phyloP scores from a whole-genome alignment of 1,284 basidiomycete genomes.

The Ustilago bromivora region DNA sequence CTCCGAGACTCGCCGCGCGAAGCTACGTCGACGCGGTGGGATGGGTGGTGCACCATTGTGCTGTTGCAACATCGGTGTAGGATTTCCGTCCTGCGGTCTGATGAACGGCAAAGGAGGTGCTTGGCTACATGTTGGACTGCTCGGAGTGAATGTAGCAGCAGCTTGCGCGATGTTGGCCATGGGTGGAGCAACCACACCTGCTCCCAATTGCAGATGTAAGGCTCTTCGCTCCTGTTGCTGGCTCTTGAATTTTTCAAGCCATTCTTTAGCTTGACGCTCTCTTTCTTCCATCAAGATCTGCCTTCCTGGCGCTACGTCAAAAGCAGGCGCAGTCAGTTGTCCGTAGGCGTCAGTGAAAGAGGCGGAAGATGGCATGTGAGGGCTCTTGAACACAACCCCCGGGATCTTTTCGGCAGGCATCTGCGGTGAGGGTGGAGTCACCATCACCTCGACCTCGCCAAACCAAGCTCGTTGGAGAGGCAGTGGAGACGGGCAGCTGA shows the following conservation, averaged over 20 bases:
- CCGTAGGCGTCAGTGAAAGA: constrained; percentile 24
- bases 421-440: constrained; percentile 41
- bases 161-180: constrained; percentile 17
- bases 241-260: constrained; percentile 20
- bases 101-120: neutral
- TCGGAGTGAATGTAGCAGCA: constrained; percentile 22
- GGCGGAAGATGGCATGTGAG: constrained; percentile 10
- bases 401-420: constrained; percentile 24
- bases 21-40: constrained; percentile 34
- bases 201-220: constrained; percentile 18
- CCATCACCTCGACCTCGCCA: constrained; percentile 36
- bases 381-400: constrained; percentile 24
- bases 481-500: constrained; percentile 41
- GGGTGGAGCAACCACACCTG: constrained; percentile 19
- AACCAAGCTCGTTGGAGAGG: constrained; percentile 15
- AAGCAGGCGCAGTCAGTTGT: constrained; percentile 27
- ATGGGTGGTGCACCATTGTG: constrained; percentile 14
- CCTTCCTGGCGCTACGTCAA: constrained; percentile 40
- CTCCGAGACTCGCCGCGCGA: constrained; percentile 12
- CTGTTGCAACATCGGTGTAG: neutral
- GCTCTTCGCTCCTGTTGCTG: constrained; percentile 18
- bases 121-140: constrained; percentile 6
- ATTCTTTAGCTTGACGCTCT: constrained; percentile 20
- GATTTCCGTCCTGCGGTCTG: neutral
- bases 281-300: constrained; percentile 31